These are phyloP conservation scores for Spirogloea muscicola DNA, from an alignment of 139 green algal species.

Conservation along the genomic window DNA sequence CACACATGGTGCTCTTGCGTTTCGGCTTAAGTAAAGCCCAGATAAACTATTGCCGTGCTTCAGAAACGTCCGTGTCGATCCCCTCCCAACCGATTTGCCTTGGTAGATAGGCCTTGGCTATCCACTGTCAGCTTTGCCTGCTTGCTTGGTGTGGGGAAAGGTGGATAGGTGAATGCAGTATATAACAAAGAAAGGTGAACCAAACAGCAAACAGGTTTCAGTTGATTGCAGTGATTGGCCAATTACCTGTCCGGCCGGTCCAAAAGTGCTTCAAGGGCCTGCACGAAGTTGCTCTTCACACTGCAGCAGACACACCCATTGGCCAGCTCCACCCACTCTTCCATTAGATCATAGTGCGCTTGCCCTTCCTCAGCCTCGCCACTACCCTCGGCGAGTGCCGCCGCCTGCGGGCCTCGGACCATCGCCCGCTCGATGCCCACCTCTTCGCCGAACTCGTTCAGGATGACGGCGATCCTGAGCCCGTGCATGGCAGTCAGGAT, in stretches of 20 bases:
- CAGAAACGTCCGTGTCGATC: no score
- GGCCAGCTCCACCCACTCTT: slow-evolving; percentile 88
- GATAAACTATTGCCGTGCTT: no score
- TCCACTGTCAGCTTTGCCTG: no score
- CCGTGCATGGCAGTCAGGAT: slow-evolving; percentile 79
- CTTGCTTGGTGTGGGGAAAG: no score
- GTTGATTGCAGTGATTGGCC: no score
- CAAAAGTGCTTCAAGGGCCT: slow-evolving; percentile 47
- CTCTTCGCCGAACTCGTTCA: slow-evolving; percentile 84
- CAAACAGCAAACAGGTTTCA: no score
- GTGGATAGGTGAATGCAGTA: no score
- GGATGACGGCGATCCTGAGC: slow-evolving; percentile 77
- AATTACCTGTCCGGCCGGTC: slow-evolving; percentile 40
- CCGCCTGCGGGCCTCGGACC: slow-evolving; percentile 60
- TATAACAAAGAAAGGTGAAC: no score
- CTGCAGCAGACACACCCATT: slow-evolving; percentile 98
- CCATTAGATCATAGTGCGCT: slow-evolving; percentile 38
- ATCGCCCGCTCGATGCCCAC: slow-evolving; percentile 76
- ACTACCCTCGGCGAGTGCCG: not conserved
- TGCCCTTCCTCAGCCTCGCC: not conserved
- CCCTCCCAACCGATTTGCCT: no score
- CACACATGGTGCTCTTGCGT: no score
- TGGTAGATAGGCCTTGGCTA: no score
- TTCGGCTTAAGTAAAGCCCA: no score
- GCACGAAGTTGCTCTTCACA: slow-evolving; percentile 88